Evolutionary conservation across 2,329 filamentous ascomycete species (phyloP).

Genomic region (Phaeophleospora eucalypticola): DNA sequence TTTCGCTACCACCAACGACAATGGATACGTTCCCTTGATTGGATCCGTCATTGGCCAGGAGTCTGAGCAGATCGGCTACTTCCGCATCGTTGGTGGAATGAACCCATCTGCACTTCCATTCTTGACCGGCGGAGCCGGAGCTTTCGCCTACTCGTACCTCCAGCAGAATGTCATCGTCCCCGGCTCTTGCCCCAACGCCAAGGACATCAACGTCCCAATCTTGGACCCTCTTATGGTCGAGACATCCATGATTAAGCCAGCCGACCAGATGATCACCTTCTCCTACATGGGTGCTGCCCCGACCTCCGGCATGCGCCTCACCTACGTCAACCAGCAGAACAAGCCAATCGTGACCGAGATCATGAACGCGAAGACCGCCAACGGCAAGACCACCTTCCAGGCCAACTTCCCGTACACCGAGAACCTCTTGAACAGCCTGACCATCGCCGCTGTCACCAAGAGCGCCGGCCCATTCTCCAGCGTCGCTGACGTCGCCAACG

Average conservation of each 20-base stretch:
- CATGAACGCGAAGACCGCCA: conserved; percentile 36
- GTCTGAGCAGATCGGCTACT: conserved; percentile 69
- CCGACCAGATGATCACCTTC: conserved; percentile 52
- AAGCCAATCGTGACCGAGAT: conserved; percentile 46
- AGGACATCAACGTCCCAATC: conserved; percentile 49
- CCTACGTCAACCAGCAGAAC: conserved; percentile 51
- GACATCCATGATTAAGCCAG: conserved; percentile 39
- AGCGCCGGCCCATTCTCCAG: conserved; percentile 40
- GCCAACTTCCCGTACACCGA: conserved; percentile 51
- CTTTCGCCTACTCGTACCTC: conserved; percentile 63
- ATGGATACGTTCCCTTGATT: conserved; percentile 44
- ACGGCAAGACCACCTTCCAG: conserved; percentile 44
- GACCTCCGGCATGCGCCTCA: conserved; percentile 39
- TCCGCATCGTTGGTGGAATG: conserved; percentile 54
- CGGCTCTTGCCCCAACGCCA: conserved; percentile 55
- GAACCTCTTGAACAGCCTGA: conserved; percentile 49
- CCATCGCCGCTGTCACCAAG: conserved; percentile 49
- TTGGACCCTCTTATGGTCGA: conserved; percentile 52
- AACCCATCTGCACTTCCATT: conserved; percentile 62
- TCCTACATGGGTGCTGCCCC: conserved; percentile 37
- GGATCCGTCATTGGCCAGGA: conserved; percentile 62
- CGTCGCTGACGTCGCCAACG: conserved; percentile 35
- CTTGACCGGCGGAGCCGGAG: conserved; percentile 58
- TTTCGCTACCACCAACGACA: conserved; percentile 30
- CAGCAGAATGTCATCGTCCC: conserved; percentile 55